Evolutionary conservation across 768 basidiomycete species (phyloP).

Genomic region (Pulveroboletus frians): DNA sequence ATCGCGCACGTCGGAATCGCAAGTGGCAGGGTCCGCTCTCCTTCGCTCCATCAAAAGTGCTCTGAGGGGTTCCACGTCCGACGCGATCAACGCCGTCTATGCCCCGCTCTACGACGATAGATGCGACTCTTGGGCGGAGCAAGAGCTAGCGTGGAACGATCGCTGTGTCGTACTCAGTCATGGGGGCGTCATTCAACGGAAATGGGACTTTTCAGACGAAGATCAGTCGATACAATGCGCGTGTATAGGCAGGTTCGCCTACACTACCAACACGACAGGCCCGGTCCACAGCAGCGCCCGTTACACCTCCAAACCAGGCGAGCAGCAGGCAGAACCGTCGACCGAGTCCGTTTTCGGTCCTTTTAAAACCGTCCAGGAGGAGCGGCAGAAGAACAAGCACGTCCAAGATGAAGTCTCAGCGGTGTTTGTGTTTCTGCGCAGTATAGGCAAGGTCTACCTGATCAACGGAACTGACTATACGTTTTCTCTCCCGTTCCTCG

Average conservation of each 20-base stretch:
- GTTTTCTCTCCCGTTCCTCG: slow-evolving; percentile 76
- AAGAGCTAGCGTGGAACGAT: slow-evolving; percentile 69
- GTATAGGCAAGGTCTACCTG: slow-evolving; percentile 66
- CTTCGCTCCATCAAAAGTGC: slow-evolving; percentile 56
- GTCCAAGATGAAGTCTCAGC: slow-evolving; percentile 43
- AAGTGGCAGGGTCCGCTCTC: slow-evolving; percentile 34
- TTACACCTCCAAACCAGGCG: slow-evolving; percentile 22
- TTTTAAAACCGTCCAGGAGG: slow-evolving; percentile 37
- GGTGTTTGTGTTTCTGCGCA: slow-evolving; percentile 74
- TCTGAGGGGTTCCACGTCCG: slow-evolving; percentile 50
- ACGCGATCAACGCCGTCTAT: slow-evolving; percentile 38
- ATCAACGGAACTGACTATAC: slow-evolving; percentile 70
- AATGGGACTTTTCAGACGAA: slow-evolving; percentile 72
- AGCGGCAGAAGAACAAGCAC: slow-evolving; percentile 36
- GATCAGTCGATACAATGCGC: slow-evolving; percentile 73
- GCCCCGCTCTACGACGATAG: slow-evolving; percentile 37
- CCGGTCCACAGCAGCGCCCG: slow-evolving; percentile 25
- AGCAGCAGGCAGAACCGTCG: slow-evolving; percentile 14
- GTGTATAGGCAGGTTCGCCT: slow-evolving; percentile 70
- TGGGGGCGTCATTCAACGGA: slow-evolving; percentile 64
- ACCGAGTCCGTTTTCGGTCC: slow-evolving; percentile 37
- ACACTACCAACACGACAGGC: slow-evolving; percentile 31
- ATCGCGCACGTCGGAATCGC: slow-evolving; percentile 7
- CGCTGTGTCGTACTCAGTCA: slow-evolving; percentile 56
- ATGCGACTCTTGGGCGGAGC: slow-evolving; percentile 43